These are phyloP conservation scores for Blastomyces percursus DNA, from an alignment of 2,329 filamentous ascomycete genomes.

Conservation along the genomic window DNA sequence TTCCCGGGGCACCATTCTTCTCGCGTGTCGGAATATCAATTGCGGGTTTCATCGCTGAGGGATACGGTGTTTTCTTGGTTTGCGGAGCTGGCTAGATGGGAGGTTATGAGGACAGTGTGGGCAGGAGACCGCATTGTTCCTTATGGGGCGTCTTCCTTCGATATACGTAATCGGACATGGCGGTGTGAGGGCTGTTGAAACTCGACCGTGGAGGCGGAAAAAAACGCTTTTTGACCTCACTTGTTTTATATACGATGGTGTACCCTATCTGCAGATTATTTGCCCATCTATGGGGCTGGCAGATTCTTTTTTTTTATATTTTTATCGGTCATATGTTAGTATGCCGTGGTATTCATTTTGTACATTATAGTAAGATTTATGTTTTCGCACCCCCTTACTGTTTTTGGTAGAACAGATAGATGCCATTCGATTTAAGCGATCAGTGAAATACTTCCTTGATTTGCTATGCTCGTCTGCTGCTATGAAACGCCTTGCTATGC, in stretches of 20 bases:
- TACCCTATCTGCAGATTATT: neutral
- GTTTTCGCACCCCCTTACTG: neutral
- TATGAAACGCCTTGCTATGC: neutral
- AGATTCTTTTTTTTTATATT: neutral
- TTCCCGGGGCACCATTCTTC: neutral
- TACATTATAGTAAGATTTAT: neutral
- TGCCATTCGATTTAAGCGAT: neutral
- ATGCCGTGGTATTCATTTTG: neutral
- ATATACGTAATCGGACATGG: neutral
- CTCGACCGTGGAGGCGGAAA: neutral
- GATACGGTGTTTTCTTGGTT: neutral
- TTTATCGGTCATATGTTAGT: neutral
- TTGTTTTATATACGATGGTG: neutral
- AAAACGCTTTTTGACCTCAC: neutral
- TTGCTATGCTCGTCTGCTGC: neutral
- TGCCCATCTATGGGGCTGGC: neutral
- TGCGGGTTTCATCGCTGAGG: neutral
- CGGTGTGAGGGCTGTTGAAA: neutral
- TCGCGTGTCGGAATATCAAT: neutral
- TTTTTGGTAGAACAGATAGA: neutral
- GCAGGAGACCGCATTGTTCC: neutral
- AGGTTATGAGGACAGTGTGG: neutral
- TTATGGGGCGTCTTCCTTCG: neutral
- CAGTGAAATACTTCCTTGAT: neutral
- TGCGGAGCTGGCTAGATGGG: neutral